Conservation (phyloP, 2,329 filamentous ascomycete genomes). For the Fusarium sp. region DNA sequence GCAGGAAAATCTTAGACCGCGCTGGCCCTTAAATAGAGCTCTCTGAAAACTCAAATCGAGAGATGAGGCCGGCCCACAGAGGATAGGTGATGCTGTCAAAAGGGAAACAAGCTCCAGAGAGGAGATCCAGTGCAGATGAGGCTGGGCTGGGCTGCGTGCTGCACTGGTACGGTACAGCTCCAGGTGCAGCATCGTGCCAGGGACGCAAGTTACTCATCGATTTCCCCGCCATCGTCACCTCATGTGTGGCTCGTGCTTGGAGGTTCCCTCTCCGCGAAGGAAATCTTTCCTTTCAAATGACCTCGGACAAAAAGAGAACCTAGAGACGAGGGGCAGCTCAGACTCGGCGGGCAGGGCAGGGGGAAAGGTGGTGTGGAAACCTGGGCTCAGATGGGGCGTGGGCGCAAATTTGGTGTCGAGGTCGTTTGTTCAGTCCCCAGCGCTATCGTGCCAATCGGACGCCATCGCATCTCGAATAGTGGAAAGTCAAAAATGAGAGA, state of each 20-base stretch:
- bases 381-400: constrained; percentile 23
- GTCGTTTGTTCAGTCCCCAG: constrained; percentile 30
- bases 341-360: constrained; percentile 4
- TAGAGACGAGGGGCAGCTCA: constrained; percentile 4
- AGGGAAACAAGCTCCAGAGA: not conserved
- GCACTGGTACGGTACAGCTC: not conserved
- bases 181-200: not conserved
- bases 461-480: constrained; percentile 46
- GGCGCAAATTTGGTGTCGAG: constrained; percentile 35
- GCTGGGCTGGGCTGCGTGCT: not conserved
- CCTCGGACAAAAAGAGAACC: not conserved
- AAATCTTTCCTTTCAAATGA: not conserved
- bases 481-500: constrained; percentile 43
- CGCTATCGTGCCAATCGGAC: constrained; percentile 51
- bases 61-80: not conserved
- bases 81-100: not conserved
- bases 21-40: not conserved
- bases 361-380: constrained; percentile 29
- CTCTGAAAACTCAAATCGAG: not conserved
- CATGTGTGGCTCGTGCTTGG: not conserved
- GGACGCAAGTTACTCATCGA: not conserved
- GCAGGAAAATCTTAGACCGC: not conserved
- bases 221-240: not conserved
- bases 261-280: not conserved
- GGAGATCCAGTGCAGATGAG: not conserved